Evolutionary conservation across 148 eudicot species (phyloP).

Genomic region (Arctostaphylos glauca): DNA sequence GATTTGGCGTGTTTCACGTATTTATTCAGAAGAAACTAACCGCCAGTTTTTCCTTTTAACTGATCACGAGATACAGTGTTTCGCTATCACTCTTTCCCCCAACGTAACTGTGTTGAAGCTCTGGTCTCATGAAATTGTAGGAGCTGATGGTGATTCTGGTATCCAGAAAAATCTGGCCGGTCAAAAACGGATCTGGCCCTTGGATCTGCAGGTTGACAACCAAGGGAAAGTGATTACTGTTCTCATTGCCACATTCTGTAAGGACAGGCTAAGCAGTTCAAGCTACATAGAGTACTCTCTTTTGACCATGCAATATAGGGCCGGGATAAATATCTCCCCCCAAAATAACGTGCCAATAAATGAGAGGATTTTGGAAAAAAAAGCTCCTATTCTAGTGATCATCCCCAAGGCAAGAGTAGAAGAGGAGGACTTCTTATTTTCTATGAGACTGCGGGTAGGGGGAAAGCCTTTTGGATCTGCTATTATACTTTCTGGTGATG

Average conservation of each 20-base stretch:
- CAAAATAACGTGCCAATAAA: slow-evolving; percentile 27
- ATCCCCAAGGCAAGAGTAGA: slow-evolving; percentile 94
- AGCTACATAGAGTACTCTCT: slow-evolving; percentile 91
- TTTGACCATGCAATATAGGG: slow-evolving; percentile 83
- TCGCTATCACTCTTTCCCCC: slow-evolving; percentile 43
- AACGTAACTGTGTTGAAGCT: slow-evolving; percentile 50
- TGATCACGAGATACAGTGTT: slow-evolving; percentile 83
- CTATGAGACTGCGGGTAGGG: slow-evolving; percentile 82
- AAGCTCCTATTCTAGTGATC: slow-evolving; percentile 73
- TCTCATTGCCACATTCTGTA: slow-evolving; percentile 84
- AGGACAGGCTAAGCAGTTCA: slow-evolving; percentile 80
- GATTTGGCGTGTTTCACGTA: slow-evolving; percentile 56
- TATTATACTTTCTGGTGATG: slow-evolving; percentile 90
- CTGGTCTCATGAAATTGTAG: slow-evolving; percentile 88
- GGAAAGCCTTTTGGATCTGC: slow-evolving; percentile 96
- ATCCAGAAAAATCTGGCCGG: slow-evolving; percentile 93
- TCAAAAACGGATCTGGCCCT: slow-evolving; percentile 89
- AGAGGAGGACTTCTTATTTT: slow-evolving; percentile 81
- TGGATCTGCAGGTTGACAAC: slow-evolving; percentile 78
- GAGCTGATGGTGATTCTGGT: slow-evolving; percentile 80
- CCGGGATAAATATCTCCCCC: slow-evolving; percentile 51
- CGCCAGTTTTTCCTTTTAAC: slow-evolving; percentile 79
- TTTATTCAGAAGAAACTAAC: slow-evolving; percentile 31
- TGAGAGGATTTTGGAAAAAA: slow-evolving; percentile 74
- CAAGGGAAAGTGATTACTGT: slow-evolving; percentile 76